These are phyloP conservation scores for Bocquillonia castaneifolia DNA, from an alignment of 441 rosid species.

Conservation along the genomic window DNA sequence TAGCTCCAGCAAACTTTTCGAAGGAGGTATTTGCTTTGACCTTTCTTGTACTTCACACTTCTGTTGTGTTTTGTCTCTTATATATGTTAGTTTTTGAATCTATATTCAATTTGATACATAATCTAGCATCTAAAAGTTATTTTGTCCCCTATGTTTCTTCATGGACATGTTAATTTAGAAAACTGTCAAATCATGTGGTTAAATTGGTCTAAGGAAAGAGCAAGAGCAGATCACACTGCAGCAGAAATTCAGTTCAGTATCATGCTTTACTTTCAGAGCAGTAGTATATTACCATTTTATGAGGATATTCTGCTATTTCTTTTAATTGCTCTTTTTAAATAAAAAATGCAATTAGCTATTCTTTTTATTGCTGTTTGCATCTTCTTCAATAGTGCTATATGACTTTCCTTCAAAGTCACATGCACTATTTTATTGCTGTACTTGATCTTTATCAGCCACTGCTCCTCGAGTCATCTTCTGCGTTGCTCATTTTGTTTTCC, in stretches of 20 bases:
- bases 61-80: neutral
- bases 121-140: neutral
- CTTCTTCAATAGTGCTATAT: neutral
- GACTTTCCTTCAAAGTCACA: neutral
- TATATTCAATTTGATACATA: neutral
- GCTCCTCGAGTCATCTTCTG: too few relatives aligned
- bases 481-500: neutral
- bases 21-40: constrained; percentile 45
- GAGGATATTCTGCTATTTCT: neutral
- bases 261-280: neutral
- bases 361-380: neutral
- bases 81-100: neutral
- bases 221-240: neutral
- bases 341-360: neutral
- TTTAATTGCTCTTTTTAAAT: neutral
- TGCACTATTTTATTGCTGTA: neutral
- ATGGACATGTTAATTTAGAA: neutral
- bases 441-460: neutral
- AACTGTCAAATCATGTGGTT: neutral
- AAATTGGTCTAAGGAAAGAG: neutral
- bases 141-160: neutral
- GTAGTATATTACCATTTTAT: neutral
- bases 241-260: neutral
- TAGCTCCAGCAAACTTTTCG: constrained; percentile 86
- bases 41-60: neutral